Base-by-base conservation (phyloP, 2,329 filamentous ascomycete species). In the Penicillium psychrosexuale region DNA sequence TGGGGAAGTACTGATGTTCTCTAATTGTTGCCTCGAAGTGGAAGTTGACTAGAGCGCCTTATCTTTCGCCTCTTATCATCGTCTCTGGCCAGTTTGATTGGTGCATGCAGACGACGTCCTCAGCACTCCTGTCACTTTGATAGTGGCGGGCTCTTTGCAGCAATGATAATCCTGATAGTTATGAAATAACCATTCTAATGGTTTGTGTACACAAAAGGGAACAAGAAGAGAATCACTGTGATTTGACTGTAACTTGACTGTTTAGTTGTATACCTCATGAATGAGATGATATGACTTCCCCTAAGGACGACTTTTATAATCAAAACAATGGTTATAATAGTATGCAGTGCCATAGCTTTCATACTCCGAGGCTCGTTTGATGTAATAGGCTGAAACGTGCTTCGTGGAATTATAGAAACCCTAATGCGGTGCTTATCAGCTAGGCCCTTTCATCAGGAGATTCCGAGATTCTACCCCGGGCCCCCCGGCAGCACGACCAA, bases 21-120 rank as follows among this genome's bases (percentile, higher is more conserved):
- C 33, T 36, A 13, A 19, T 19, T 19, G 19, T n/a, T 44, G 12
- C 9, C 53, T 37, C 12, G 19, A 43, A 56, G 22, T 19, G 42
- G 53, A 52, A 51, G 48, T 56, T 56, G 24, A 52, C 53, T 33
- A 34, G 53, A 53, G 48, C 9, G 22, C 30, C 28, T 34, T 49
- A 49, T 49, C 47, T 42, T 27, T 42, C 0, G 2, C 11, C 28
- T 42, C 19, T 19, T 49, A 49, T 42, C 47, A 49, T 40, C 1
- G 1, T 11, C 6, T 42, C 11, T 11, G 1, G 3, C 17, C 13
- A 13, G 17, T 49, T 49, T 19, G 28, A 49, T 49, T 40, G 37
- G 37, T 30, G 17, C 12, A 22, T 22, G 17, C 28, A 3, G 34
- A 39, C 17, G n/a, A 11, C 24, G 4, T 30, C 7, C n/a, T 19